Evolutionary conservation across 2,329 filamentous ascomycete genomes (phyloP).

Genomic region (Dryadomyces quercus-mongolicae): DNA sequence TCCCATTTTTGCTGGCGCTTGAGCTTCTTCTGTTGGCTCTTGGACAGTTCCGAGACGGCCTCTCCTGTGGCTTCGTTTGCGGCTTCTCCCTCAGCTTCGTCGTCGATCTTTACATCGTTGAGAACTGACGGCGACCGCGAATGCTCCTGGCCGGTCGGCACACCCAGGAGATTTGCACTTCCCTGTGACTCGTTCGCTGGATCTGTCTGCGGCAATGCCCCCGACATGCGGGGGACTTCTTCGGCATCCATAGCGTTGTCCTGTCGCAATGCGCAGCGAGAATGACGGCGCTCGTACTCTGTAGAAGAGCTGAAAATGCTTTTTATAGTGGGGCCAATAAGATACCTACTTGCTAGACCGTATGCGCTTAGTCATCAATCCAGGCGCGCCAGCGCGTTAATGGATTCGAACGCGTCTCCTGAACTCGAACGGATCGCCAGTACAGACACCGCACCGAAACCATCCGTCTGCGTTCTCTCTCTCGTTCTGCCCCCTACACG

Average conservation of each 20-base stretch:
- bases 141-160: not conserved
- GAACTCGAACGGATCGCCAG: not conserved
- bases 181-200: not conserved
- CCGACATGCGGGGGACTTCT: constrained; percentile 1
- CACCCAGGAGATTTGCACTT: not conserved
- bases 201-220: not conserved
- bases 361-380: not conserved
- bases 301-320: not conserved
- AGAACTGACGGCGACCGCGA: constrained; percentile 3
- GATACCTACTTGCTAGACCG: not conserved
- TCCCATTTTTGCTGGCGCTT: constrained; percentile 66
- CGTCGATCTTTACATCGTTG: not conserved
- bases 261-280: not conserved
- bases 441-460: no score
- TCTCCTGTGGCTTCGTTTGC: not conserved
- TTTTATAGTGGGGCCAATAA: not conserved
- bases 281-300: no score
- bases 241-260: not conserved
- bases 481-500: not conserved
- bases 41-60: constrained; percentile 44
- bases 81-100: not conserved
- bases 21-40: constrained; percentile 75
- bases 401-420: not conserved
- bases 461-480: not conserved
- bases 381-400: not conserved